Percentiles rank a stretch among this genome's conserved stretches.
Evolutionary conservation across 2,329 filamentous ascomycete genomes (phyloP).

Genomic region (Metarhizium anisopliae): DNA sequence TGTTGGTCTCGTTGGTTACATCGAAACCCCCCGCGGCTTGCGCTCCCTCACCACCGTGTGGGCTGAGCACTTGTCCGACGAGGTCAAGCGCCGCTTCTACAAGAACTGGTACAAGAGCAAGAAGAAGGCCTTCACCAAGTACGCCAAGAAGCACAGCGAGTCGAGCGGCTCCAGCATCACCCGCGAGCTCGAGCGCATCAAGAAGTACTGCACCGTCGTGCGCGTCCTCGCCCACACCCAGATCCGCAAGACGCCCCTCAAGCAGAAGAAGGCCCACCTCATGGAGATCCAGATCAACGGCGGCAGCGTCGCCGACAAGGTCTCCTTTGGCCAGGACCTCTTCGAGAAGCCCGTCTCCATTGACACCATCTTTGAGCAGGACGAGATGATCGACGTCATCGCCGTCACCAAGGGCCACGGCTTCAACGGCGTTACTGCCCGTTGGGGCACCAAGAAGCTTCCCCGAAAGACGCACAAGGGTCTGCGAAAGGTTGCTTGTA

Average conservation of each 20-base stretch:
- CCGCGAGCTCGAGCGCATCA: constrained; percentile 98
- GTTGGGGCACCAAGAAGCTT: constrained; percentile 99
- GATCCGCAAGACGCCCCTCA: constrained; percentile 97
- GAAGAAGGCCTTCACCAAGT: constrained; percentile 99
- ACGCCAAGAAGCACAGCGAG: constrained; percentile 99
- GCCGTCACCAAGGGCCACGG: constrained; percentile 99
- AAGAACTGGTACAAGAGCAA: constrained; percentile 99
- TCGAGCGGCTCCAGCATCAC: constrained; percentile 81
- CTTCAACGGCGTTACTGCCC: constrained; percentile 91
- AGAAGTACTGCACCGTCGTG: constrained; percentile 99
- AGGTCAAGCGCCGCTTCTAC: constrained; percentile 99
- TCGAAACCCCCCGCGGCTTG: constrained; percentile 98
- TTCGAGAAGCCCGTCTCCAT: constrained; percentile 99
- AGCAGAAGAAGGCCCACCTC: constrained; percentile 99
- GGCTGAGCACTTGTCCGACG: constrained; percentile 98
- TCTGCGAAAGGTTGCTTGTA: constrained; percentile 99
- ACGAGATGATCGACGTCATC: constrained; percentile 99
- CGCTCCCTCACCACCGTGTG: constrained; percentile 99
- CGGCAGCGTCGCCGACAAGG: constrained; percentile 92
- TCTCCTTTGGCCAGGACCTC: constrained; percentile 85
- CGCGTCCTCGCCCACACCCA: constrained; percentile 99
- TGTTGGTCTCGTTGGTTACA: constrained; percentile 99
- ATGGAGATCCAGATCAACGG: constrained; percentile 99
- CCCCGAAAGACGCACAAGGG: constrained; percentile 99
- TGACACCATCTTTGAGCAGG: constrained; percentile 93